phyloP scores from a whole-genome alignment of 2,329 filamentous ascomycete species.

The Coniochaeta sp. region DNA sequence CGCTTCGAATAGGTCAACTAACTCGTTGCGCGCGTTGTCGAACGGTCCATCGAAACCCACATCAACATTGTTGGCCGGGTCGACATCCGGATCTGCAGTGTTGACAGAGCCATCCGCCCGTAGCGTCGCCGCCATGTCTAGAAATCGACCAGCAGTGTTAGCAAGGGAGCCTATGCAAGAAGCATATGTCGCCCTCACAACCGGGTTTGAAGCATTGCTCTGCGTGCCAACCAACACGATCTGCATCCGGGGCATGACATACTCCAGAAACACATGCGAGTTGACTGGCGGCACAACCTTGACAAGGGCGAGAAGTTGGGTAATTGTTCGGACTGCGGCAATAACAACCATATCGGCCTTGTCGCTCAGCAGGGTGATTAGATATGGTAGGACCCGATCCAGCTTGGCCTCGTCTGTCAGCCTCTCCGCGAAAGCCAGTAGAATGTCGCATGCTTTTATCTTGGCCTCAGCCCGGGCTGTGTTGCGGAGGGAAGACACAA shows the following conservation, averaged over 20 bases:
- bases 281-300: constrained; percentile 77
- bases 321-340: constrained; percentile 77
- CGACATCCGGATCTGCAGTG: constrained; percentile 69
- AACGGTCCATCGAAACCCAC: constrained; percentile 76
- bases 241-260: constrained; percentile 59
- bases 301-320: constrained; percentile 81
- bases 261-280: constrained; percentile 62
- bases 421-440: constrained; percentile 85
- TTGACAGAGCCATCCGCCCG: constrained; percentile 76
- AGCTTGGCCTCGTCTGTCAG: constrained; percentile 93
- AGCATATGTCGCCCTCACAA: constrained; percentile 87
- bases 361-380: constrained; percentile 77
- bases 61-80: constrained; percentile 60
- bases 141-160: constrained; percentile 73
- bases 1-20: constrained; percentile 76
- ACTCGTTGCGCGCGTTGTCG: constrained; percentile 76
- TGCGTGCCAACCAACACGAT: constrained; percentile 39
- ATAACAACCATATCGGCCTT: constrained; percentile 78
- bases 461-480: constrained; percentile 84
- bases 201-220: constrained; percentile 47
- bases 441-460: constrained; percentile 80
- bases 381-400: constrained; percentile 84
- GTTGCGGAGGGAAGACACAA: constrained; percentile 83
- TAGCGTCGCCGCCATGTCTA: constrained; percentile 86
- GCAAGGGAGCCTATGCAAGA: constrained; percentile 86